Evolutionary conservation across 2,329 filamentous ascomycete species (phyloP), one percentile per base, ranked within the genome.

Genomic region (Pyricularia pennisetigena): DNA sequence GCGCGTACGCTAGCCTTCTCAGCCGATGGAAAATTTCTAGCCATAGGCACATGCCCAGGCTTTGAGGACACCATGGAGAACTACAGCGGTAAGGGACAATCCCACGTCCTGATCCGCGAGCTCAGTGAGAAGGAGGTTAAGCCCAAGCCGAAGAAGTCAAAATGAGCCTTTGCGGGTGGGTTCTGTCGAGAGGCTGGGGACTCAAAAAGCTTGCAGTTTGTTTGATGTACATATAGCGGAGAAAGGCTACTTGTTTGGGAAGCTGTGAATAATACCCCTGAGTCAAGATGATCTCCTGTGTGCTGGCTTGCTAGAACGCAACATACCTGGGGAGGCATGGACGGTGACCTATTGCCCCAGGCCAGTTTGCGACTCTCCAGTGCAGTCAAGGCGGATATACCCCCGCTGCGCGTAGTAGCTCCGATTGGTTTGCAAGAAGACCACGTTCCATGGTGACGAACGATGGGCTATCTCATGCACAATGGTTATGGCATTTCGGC

Each of bases 41-140:
- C 92, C 26, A 86, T 97, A 62, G 93, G 86, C 10, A 86, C 93
- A 9, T 95, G 92, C 73, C 93, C 93, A 0, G 92, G 93, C 1
- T 97, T 97, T 74, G 93, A 97, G 80, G 96, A 84, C 71, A 93
- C 91, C 4, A 90, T 92, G 78, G 91, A 96, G 72, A 90, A 95
- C 72, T 90, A 92, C 69, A 83, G 82, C 54, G 87, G 88, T 0
- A 88, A 89, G 70, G 92, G 92, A 7, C 84, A 88, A 67, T 87
- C 94, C 5, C 90, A 90, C 73, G 85, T 99, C 32, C 88, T 91
- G 75, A 86, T 99, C 30, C 84, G 94, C 69, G 93, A 97, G 79
- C 82, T 99, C 67, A 88, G 89, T 6, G 93, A 97, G 74, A 91
- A 87, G 9, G 95, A 99, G 79, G 93, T 94, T 4, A 93, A 94